A percentile compares a stretch with the other conserved stretches of the same genome.
phyloP scores from a whole-genome alignment of 1,139 yeast genomes.

The Pichia sp. region DNA sequence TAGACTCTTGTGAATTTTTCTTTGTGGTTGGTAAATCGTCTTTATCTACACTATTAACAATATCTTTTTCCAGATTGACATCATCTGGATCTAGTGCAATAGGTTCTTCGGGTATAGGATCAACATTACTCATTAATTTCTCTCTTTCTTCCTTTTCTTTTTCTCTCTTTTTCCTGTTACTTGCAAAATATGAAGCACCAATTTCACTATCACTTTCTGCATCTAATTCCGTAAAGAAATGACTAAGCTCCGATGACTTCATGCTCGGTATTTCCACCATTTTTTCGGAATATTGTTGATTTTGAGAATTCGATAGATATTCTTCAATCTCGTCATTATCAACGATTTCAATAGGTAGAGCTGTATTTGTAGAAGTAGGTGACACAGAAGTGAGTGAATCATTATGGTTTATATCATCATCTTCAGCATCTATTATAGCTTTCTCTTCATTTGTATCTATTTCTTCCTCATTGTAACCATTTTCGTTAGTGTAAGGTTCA shows the following conservation, averaged over 20 bases:
- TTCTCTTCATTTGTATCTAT: not conserved
- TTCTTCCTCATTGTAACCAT: constrained; percentile 5
- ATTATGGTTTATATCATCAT: not conserved
- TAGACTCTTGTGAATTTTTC: not conserved
- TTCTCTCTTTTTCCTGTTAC: constrained; percentile 7
- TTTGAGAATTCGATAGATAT: constrained; percentile 8
- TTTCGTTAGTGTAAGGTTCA: not conserved
- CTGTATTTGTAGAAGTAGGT: constrained; percentile 10
- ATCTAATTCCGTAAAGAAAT: constrained; percentile 16
- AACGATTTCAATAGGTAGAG: constrained; percentile 13
- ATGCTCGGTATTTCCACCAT: constrained; percentile 13
- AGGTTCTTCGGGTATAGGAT: constrained; percentile 6
- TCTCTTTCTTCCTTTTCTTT: constrained; percentile 6
- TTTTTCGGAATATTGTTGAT: constrained; percentile 1
- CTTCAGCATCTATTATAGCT: no score
- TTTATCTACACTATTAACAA: no score
- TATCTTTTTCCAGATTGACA: no score
- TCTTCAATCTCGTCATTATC: constrained; percentile 16
- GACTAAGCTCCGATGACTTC: constrained; percentile 16
- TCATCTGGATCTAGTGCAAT: no score
- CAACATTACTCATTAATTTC: constrained; percentile 1
- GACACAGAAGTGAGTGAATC: constrained; percentile 5
- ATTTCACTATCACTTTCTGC: constrained; percentile 7
- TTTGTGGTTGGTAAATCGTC: not conserved
- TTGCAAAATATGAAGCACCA: constrained; percentile 16